Conservation (phyloP, 1,284 basidiomycete species). For the Apiotrichum siamense region DNA sequence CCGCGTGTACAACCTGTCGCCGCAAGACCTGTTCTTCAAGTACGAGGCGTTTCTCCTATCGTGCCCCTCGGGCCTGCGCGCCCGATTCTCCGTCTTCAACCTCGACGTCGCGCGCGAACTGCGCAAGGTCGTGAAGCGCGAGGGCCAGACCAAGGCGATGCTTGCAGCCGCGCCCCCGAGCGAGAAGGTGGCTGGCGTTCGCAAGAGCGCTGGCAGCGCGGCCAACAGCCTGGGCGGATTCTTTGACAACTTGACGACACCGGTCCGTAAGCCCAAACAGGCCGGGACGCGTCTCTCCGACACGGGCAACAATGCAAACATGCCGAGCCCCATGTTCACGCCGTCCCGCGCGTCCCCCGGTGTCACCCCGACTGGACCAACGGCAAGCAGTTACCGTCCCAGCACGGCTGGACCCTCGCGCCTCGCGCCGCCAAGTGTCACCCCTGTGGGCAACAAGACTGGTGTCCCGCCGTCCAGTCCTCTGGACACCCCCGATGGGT, state of each 20-base stretch:
- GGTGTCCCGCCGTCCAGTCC: constrained; percentile 1
- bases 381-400: constrained; percentile 20
- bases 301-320: constrained; percentile 21
- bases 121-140: constrained; percentile 45
- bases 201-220: constrained; percentile 21
- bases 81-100: constrained; percentile 36
- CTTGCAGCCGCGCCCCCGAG: constrained; percentile 5
- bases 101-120: constrained; percentile 45
- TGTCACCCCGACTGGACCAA: constrained; percentile 4
- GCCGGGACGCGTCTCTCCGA: constrained; percentile 17
- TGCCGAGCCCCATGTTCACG: constrained; percentile 21
- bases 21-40: constrained; percentile 48
- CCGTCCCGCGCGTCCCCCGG: constrained; percentile 16
- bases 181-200: constrained; percentile 21
- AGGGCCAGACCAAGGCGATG: constrained; percentile 34
- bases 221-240: constrained; percentile 41
- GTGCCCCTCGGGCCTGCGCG: constrained; percentile 39
- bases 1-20: constrained; percentile 40
- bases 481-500: constrained; percentile 19
- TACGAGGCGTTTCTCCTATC: constrained; percentile 49
- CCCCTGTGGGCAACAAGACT: constrained; percentile 21
- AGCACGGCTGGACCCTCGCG: constrained; percentile 13
- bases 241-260: constrained; percentile 37
- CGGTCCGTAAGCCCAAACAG: constrained; percentile 22
- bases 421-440: constrained; percentile 15